These are phyloP conservation scores for Castanea mollissima DNA, from an alignment of 306 rosid genomes.

Conservation along the genomic window DNA sequence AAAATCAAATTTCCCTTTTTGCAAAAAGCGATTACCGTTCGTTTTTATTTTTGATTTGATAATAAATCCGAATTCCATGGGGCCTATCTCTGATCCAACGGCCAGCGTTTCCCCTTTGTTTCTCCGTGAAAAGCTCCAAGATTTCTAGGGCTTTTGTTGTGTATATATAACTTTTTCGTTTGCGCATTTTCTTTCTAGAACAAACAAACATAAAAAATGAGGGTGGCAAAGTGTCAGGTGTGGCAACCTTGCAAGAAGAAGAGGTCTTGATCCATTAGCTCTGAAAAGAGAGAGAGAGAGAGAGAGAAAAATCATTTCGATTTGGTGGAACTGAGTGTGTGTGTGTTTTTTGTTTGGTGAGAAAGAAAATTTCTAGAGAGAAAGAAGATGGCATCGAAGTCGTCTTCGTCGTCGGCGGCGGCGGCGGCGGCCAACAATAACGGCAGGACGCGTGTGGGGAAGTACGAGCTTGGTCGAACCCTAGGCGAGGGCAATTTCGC, in stretches of 20 bases:
- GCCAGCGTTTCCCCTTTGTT: slow-evolving; percentile 5
- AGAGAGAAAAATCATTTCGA: not conserved
- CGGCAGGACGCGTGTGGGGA: slow-evolving; percentile 65
- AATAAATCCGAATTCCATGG: slow-evolving; percentile 22
- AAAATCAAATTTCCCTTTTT: too few species aligned
- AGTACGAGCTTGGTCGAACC: slow-evolving; percentile 82
- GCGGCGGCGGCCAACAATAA: not conserved
- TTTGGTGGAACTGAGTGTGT: too few species aligned
- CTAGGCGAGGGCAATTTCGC: slow-evolving; percentile 94
- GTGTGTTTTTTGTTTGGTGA: not conserved
- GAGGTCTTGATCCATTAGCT: slow-evolving; percentile 38
- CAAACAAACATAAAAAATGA: slow-evolving; percentile 41
- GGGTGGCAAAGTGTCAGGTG: slow-evolving; percentile 64
- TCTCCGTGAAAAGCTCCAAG: not conserved
- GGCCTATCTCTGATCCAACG: slow-evolving; percentile 19
- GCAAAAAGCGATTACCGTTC: too few species aligned
- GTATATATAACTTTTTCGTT: not conserved
- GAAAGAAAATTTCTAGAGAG: not conserved
- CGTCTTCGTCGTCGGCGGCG: not conserved
- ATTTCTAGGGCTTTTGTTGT: not conserved
- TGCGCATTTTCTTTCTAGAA: not conserved
- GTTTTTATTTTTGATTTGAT: not conserved
- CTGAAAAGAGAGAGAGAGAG: slow-evolving; percentile 1
- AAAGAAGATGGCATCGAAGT: slow-evolving; percentile 45
- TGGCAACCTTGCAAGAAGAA: slow-evolving; percentile 99